phyloP scores from a whole-genome alignment of 176 grass and related monocot genomes.

The Alloteropsis semialata region DNA sequence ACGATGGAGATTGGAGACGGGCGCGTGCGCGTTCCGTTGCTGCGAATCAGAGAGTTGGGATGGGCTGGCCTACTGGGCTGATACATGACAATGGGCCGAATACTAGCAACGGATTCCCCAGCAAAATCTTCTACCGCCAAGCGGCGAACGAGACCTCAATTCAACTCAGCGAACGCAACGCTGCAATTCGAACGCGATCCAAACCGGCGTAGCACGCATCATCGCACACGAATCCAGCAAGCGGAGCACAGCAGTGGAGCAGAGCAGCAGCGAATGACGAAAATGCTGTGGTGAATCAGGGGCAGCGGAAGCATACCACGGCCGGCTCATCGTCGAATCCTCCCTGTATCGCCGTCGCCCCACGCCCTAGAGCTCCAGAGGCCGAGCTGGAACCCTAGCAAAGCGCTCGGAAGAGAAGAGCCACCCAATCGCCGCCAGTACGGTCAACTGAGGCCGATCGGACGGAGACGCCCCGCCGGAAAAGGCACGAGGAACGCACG shows the following conservation, averaged over 20 bases:
- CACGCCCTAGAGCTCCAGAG: neutral
- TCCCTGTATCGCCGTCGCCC: constrained; percentile 39
- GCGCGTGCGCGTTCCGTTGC: neutral
- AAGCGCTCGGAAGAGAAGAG: neutral
- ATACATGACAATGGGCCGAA: neutral
- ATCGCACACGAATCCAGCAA: neutral
- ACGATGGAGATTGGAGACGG: neutral
- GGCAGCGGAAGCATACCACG: constrained; percentile 39
- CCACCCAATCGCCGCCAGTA: neutral
- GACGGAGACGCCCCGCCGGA: neutral
- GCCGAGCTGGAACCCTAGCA: constrained; percentile 7
- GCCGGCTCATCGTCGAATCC: constrained; percentile 33
- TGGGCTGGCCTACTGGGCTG: neutral
- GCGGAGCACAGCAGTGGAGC: neutral
- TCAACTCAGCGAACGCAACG: neutral
- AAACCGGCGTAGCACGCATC: neutral
- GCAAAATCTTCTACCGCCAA: neutral
- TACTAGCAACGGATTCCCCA: neutral
- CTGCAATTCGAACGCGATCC: neutral
- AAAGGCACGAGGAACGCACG: neutral
- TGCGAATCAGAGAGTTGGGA: neutral
- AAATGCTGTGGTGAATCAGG: neutral
- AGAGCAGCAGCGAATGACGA: neutral
- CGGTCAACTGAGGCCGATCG: neutral
- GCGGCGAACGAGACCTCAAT: neutral